Conservation (phyloP, 2,329 filamentous ascomycete genomes). For the Beauveria pseudobassiana region DNA sequence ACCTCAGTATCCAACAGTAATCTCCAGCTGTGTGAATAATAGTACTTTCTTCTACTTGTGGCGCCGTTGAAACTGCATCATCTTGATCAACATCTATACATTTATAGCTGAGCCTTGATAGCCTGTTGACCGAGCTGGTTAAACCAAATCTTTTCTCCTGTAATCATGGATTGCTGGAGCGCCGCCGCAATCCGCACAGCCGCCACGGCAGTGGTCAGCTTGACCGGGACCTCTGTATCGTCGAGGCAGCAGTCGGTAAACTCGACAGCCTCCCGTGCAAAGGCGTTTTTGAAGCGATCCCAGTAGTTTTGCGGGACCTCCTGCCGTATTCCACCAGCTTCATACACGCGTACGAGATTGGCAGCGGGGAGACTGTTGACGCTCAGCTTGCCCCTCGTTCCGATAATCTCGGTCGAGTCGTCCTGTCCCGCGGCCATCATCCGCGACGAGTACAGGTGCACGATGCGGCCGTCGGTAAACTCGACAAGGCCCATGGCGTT, state of each 20-base stretch:
- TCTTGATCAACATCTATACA: not conserved
- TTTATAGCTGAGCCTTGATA: not conserved
- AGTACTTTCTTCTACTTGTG: no score
- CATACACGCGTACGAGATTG: not conserved
- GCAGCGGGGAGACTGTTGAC: not conserved
- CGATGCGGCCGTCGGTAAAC: not conserved
- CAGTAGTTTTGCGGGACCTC: not conserved
- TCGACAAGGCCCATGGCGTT: not conserved
- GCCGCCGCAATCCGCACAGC: conserved; percentile 54
- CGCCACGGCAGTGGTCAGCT: conserved; percentile 48
- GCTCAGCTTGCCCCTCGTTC: not conserved
- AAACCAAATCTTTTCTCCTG: conserved; percentile 50
- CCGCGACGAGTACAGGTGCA: not conserved
- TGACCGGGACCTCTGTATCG: conserved; percentile 45
- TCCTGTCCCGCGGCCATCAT: not conserved
- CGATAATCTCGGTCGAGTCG: not conserved
- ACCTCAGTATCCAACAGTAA: no score
- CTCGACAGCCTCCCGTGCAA: conserved; percentile 37
- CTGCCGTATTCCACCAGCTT: not conserved
- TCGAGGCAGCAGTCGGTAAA: conserved; percentile 54
- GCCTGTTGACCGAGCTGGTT: conserved; percentile 37
- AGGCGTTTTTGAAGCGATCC: not conserved
- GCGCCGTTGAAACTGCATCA: no score
- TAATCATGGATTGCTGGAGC: conserved; percentile 49
- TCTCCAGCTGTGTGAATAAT: no score